These are phyloP conservation scores for Exophiala mesophila DNA, from an alignment of 2,329 filamentous ascomycete genomes.

Conservation along the genomic window DNA sequence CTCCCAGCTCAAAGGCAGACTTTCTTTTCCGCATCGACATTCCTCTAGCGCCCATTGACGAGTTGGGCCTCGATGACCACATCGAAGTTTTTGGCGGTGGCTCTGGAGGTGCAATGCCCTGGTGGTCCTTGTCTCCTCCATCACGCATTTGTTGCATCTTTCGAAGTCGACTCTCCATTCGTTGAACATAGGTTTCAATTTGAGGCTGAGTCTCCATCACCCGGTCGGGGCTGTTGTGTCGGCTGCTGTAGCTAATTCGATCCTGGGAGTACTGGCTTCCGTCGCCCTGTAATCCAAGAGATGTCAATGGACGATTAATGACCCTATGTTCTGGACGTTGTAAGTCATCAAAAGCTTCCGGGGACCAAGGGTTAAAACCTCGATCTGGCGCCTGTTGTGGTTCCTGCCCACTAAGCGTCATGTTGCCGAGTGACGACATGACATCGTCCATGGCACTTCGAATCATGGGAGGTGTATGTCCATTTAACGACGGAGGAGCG, in stretches of 20 bases:
- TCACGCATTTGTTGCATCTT: constrained; percentile 58
- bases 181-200: constrained; percentile 78
- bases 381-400: constrained; percentile 50
- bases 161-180: constrained; percentile 80
- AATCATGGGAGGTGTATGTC: constrained; percentile 82
- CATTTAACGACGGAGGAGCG: constrained; percentile 61
- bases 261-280: constrained; percentile 47
- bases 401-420: constrained; percentile 59
- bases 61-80: constrained; percentile 37
- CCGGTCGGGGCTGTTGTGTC: constrained; percentile 47
- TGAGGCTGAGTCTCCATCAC: constrained; percentile 60
- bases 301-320: constrained; percentile 61
- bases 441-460: constrained; percentile 97
- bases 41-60: constrained; percentile 39
- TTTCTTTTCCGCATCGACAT: constrained; percentile 37
- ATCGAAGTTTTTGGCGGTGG: constrained; percentile 55
- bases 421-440: constrained; percentile 87
- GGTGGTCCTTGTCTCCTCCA: constrained; percentile 40
- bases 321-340: constrained; percentile 32
- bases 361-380: constrained; percentile 75
- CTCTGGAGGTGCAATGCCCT: constrained; percentile 52
- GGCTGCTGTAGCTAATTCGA: constrained; percentile 52
- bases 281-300: constrained; percentile 61
- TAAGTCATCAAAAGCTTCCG: constrained; percentile 69
- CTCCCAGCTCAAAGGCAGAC: constrained; percentile 68